Evolutionary conservation across 1,284 basidiomycete genomes (phyloP).

Genomic region (Marasmius tenuissimus): DNA sequence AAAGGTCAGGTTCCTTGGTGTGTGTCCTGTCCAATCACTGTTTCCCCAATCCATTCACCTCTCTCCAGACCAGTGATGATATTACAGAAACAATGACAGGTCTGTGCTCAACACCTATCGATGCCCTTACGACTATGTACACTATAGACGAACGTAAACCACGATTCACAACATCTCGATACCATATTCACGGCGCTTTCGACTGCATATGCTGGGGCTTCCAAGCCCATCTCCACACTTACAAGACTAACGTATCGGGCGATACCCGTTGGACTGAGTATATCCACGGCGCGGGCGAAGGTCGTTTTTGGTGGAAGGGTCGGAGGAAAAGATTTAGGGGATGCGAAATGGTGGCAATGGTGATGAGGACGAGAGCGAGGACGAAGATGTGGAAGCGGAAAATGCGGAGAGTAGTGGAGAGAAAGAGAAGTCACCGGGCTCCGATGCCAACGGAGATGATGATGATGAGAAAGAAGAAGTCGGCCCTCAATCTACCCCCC

Average conservation of each 20-base stretch:
- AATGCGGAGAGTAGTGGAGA: slow-evolving; percentile 6
- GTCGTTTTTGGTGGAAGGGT: slow-evolving; percentile 61
- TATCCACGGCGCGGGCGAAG: slow-evolving; percentile 55
- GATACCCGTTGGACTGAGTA: slow-evolving; percentile 59
- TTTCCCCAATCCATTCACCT: background rate
- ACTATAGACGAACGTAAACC: slow-evolving; percentile 40
- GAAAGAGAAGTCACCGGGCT: slow-evolving; percentile 21
- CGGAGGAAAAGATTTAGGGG: slow-evolving; percentile 61
- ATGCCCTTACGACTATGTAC: background rate
- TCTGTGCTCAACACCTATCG: background rate
- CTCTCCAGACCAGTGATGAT: slow-evolving; percentile 51
- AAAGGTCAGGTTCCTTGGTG: slow-evolving; percentile 69
- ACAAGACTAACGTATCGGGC: slow-evolving; percentile 46
- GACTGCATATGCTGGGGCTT: slow-evolving; percentile 49
- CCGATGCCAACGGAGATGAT: slow-evolving; percentile 18
- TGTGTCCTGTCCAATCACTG: background rate
- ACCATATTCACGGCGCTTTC: slow-evolving; percentile 73
- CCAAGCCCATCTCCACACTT: too few relatives aligned
- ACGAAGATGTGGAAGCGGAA: too few relatives aligned
- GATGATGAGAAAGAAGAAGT: background rate
- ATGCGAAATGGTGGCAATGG: slow-evolving; percentile 32
- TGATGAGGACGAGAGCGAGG: too few relatives aligned
- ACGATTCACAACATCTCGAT: slow-evolving; percentile 60
- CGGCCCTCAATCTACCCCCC: too few relatives aligned
- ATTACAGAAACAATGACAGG: background rate